Evolutionary conservation across 257 asterid species (phyloP), one percentile per base, ranked within the genome.

Genomic region (Plantago elongata): DNA sequence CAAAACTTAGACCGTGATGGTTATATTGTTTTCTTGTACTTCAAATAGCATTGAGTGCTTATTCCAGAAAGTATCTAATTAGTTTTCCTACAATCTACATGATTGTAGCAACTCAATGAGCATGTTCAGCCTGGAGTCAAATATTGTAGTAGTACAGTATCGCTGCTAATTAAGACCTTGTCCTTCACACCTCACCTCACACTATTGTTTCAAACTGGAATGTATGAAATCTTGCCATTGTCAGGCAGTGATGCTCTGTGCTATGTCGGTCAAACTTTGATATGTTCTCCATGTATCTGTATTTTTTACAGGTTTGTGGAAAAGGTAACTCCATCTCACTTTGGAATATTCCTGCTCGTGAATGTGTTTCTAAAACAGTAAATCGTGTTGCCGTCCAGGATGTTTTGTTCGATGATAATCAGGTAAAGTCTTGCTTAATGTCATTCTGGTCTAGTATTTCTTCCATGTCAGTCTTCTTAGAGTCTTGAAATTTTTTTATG

Each of bases 291-390:
- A 59, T 52, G 52, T 45, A 46, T 75, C 64, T 63, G 37, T 60
- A 60, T 61, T 29, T 27, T 61, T 55, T 47, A 51, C 62, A 90
- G 99, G 97, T 80, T 68, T 89, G 94, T 76, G 99, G 97, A 55
- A 92, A 81, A 71, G 97, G 94, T 27, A 89, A 57, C 61, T 83
- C 95, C 51, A 59, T 92, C 45, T 89, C 97, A n/a, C 75, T 92
- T 45, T 92, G 99, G 99, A 89, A 83, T 73, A 89, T 92, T 78
- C 80, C 83, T 77, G 95, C 96, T 49, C 64, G 85, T 55, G 96
- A 89, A 74, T 83, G 99, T 0, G 87, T 92, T 64, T 72, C 90
- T 50, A 67, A 67, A 60, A 79, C 75, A 22, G 61, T 66, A 62
- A 83, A 89, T 51, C 68, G 18, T 61, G 79, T 87, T 72, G 57